Base-by-base conservation (phyloP, 1,284 basidiomycete species). In the Pseudozyma pruni region DNA sequence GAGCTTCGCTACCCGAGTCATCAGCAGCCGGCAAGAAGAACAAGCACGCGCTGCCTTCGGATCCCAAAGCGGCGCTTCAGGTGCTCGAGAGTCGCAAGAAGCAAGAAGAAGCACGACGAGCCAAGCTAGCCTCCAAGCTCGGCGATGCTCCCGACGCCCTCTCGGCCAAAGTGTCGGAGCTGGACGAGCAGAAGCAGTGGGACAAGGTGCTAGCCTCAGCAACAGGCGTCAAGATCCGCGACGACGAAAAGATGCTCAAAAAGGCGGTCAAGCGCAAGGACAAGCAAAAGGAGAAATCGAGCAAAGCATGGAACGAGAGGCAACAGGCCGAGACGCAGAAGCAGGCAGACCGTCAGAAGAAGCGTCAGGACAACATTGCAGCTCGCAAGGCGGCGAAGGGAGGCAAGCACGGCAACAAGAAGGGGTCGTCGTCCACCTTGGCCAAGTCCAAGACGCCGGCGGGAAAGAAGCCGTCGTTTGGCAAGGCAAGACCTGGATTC, bases 1-100 rank as follows among this genome's bases (percentile, higher is more conserved):
- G 51, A 23, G 60, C 60, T 1, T 25, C 51, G n/a, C 42, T 70
- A 17, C 38, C 52, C 10, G 63, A 56, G 5, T n/a, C 52, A 0
- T 52, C 50, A 10, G 46, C 50, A 3, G 37, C 48, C 19, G 57
- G 54, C 41, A 76, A 74, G 46, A 79, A 78, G 63, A 76, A 48
- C 50, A 73, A 66, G 40, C 70, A 76, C 5, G 68, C 77, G 2
- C 45, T 81, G 33, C 79, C 79, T 1, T 75, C 68, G 13, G 77
- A 81, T 46, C 78, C 80, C 31, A 81, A 81, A 46, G 62, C 74
- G 3, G 80, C 80, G 33, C 63, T 81, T 16, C 75, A 78, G 37
- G 63, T 76, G 16, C 52, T 81, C 7, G 78, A 81, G 47, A 67
- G 69, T 5, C 69, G 76, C 16, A 80, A 80, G 60, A 72, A 56